Base-by-base conservation (phyloP, 345 rosid genomes). In the Triadica sebifera region DNA sequence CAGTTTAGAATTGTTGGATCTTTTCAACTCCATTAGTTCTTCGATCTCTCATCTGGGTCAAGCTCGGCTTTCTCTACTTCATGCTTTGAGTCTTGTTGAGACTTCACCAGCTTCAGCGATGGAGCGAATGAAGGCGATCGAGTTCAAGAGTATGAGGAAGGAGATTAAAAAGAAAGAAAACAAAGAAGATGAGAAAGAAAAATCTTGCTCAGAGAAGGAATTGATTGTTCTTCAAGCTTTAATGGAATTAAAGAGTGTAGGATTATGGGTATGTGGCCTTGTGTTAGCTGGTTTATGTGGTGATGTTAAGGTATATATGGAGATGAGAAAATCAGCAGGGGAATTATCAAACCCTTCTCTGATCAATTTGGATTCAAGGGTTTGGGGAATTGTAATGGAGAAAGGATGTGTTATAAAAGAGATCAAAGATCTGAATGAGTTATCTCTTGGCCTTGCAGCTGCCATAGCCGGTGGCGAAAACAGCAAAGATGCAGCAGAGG, bases 361-460 rank as follows among this genome's bases (percentile, higher is more conserved):
- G 56, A 59, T 60, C 51, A 75, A 60, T 37, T 50, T 84, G 43
- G 88, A 86, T 73, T 75, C 75, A 25, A 45, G 37, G 6, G 41
- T 85, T 65, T 69, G 25, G 13, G 76, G 69, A 45, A 73, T 72
- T 52, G 46, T 81, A 9, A 29, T 22, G 75, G 74, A 70, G 68
- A 79, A 75, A 84, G 78, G 78, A 49, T 50, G 53, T 37, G 74
- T 39, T 10, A 73, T 87, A 68, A 78, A 81, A 66, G 91, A 87
- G 73, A 83, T 87, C 8, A 78, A 59, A 65, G 91, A 83, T 72
- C 70, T 89, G 50, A 90, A 80, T 4, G 81, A 81, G n/a, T 86
- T 84, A 38, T 86, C 77, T 58, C 83, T 50, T 74, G 29, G 65
- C 59, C 74, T 90, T 51, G 87, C 75, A 1, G 81, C 84, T 6